A percentile compares a stretch with the other conserved stretches of the same genome.
phyloP scores from a whole-genome alignment of 2,329 filamentous ascomycete species.

The Diplocarpon rosae region DNA sequence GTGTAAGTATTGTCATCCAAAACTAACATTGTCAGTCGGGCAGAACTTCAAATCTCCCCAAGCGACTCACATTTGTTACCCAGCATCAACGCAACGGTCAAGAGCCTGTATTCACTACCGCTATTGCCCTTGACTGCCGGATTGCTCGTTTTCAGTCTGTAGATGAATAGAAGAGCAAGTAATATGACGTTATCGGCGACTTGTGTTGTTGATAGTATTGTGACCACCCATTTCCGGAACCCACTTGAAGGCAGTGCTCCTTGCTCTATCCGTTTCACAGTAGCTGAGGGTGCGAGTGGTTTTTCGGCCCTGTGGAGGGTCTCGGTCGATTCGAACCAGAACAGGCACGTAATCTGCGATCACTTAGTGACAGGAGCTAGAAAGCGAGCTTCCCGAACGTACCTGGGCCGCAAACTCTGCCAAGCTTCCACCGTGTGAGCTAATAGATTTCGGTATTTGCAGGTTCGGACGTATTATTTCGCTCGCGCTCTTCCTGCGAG shows the following conservation, averaged over 20 bases:
- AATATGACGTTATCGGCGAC: constrained; percentile 93
- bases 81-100: constrained; percentile 94
- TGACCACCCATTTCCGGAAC: constrained; percentile 90
- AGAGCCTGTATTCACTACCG: constrained; percentile 83
- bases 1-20: constrained; percentile 98
- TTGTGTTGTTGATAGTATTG: constrained; percentile 84
- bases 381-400: constrained; percentile 21
- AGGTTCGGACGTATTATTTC: constrained; percentile 31
- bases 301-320: constrained; percentile 63
- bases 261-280: constrained; percentile 46
- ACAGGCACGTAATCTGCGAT: constrained; percentile 80
- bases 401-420: constrained; percentile 79
- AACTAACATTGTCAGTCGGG: constrained; percentile 39
- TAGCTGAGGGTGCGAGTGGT: constrained; percentile 29
- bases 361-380: constrained; percentile 8
- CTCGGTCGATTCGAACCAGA: constrained; percentile 92
- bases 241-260: constrained; percentile 68
- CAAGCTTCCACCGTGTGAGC: constrained; percentile 61
- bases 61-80: constrained; percentile 77
- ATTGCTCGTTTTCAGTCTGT: constrained; percentile 83
- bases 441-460: constrained; percentile 66
- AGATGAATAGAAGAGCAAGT: constrained; percentile 82
- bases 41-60: no score
- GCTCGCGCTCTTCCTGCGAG: constrained; percentile 16
- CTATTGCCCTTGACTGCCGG: constrained; percentile 80